Conservation (phyloP, 805 yeast species). For the Candida mattraensis region DNA sequence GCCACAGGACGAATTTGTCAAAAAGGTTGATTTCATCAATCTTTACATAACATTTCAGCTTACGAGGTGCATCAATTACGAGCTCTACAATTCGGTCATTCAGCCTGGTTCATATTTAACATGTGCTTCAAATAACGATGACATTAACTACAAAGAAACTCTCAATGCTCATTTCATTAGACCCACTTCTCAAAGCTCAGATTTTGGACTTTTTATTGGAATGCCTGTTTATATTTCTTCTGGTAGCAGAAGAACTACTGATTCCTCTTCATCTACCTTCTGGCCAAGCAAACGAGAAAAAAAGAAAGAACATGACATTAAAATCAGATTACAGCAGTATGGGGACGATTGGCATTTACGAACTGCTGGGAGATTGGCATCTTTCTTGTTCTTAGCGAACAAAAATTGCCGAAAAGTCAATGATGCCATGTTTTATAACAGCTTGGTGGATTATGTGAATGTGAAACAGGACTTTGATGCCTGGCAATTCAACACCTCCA, state of each 20-base stretch:
- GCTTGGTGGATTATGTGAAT: conserved; percentile 77
- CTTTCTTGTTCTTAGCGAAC: conserved; percentile 57
- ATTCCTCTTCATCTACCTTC: conserved; percentile 10
- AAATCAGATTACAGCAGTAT: conserved; percentile 57
- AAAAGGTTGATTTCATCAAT: conserved; percentile 67
- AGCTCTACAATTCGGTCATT: conserved; percentile 24
- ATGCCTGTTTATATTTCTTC: conserved; percentile 27
- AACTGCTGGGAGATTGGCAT: conserved; percentile 61
- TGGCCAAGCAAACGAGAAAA: conserved; percentile 17
- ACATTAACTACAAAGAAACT: conserved; percentile 31
- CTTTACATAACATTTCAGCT: conserved; percentile 78
- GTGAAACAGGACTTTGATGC: conserved; percentile 76
- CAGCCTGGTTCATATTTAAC: conserved; percentile 20
- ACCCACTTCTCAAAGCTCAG: conserved; percentile 26
- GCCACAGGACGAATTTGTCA: conserved; percentile 42
- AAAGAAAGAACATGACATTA: conserved; percentile 28
- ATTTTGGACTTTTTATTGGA: conserved; percentile 26
- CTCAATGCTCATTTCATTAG: conserved; percentile 26
- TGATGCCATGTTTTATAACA: conserved; percentile 65
- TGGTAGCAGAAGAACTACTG: conserved; percentile 14
- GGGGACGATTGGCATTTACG: conserved; percentile 80
- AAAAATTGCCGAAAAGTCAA: conserved; percentile 33
- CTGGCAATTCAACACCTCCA: conserved; percentile 60
- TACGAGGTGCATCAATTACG: conserved; percentile 47
- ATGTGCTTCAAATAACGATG: conserved; percentile 23